Base-by-base conservation (phyloP, 441 rosid genomes). In the Caryocar brasiliense region DNA sequence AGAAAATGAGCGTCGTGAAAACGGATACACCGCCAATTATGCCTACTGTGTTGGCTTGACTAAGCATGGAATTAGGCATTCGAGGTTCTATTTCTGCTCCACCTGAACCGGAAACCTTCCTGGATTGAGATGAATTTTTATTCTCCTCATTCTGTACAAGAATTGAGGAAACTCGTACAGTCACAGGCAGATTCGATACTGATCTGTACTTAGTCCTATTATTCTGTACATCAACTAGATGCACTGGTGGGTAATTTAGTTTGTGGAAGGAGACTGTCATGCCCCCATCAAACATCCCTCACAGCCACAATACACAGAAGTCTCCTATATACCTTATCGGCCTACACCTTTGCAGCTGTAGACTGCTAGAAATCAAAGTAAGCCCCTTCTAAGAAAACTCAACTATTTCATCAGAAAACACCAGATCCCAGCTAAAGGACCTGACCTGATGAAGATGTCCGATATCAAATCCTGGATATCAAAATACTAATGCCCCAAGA, bases 11-110 rank as follows among this genome's bases (percentile, higher is more conserved):
- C 12, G 87, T 78, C 18, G 78, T 61, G 28, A 58, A 58, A 44
- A 58, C 77, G 15, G 83, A 78, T 8, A 55, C 66, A 12, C 83
- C 87, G 59, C 83, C 83, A 6, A 81, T 73, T 33, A 78, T 61
- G 17, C 87, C 87, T 1, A 81, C 63, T 7, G 82, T 57, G 35
- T 73, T 69, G 11, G 50, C 48, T 34, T 67, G 70, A 32, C 56
- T 59, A 13, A 66, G 69, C 46, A 73, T 40, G 32, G 69, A 40
- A 33, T 44, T 59, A 24, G 60, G 30, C 3, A 35, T 30, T 4
- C 35, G 43, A 44, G 26, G 24, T 55, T 45, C 53, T 20, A 3
- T 17, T 2, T 39, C 11, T n/a, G 46, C 26, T 26, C 65, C 33
- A 23, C 34, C 41, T 7, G 66, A 48, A 14, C 61, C 40, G 21